A percentile compares a stretch with the other conserved stretches of the same genome.
Evolutionary conservation across 2,329 filamentous ascomycete species (phyloP).

Genomic region (Orbilia brochopaga): DNA sequence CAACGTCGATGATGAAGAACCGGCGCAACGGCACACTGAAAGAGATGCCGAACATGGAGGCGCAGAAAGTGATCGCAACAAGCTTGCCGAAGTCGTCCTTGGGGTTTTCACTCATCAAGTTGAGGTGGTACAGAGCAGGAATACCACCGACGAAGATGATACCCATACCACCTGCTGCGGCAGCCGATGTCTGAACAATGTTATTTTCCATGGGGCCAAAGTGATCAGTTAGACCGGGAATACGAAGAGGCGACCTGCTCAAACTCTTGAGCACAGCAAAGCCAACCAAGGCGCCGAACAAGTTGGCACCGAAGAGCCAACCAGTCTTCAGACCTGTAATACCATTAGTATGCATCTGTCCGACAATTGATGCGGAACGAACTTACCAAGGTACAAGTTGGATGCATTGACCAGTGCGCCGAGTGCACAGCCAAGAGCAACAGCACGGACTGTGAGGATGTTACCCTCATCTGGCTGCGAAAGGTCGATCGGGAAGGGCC

Average conservation of each 20-base stretch:
- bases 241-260: slow-evolving; percentile 59
- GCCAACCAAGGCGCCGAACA: slow-evolving; percentile 66
- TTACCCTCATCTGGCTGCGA: slow-evolving; percentile 59
- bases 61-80: slow-evolving; percentile 69
- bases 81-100: slow-evolving; percentile 66
- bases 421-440: slow-evolving; percentile 65
- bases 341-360: neutral
- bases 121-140: slow-evolving; percentile 67
- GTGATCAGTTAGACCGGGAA: slow-evolving; percentile 63
- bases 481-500: slow-evolving; percentile 59
- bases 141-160: slow-evolving; percentile 67
- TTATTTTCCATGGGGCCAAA: slow-evolving; percentile 70
- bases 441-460: slow-evolving; percentile 65
- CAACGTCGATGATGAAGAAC: slow-evolving; percentile 72
- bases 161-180: slow-evolving; percentile 66
- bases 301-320: slow-evolving; percentile 62
- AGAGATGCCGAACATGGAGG: slow-evolving; percentile 66
- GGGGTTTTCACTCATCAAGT: slow-evolving; percentile 62
- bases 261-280: slow-evolving; percentile 66
- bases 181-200: slow-evolving; percentile 67
- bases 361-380: slow-evolving; percentile 27
- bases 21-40: slow-evolving; percentile 62
- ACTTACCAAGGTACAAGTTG: slow-evolving; percentile 66
- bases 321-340: slow-evolving; percentile 62
- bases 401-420: slow-evolving; percentile 69